Base-by-base conservation (phyloP, 148 eudicot species). In the Camellia lanceoleosa region DNA sequence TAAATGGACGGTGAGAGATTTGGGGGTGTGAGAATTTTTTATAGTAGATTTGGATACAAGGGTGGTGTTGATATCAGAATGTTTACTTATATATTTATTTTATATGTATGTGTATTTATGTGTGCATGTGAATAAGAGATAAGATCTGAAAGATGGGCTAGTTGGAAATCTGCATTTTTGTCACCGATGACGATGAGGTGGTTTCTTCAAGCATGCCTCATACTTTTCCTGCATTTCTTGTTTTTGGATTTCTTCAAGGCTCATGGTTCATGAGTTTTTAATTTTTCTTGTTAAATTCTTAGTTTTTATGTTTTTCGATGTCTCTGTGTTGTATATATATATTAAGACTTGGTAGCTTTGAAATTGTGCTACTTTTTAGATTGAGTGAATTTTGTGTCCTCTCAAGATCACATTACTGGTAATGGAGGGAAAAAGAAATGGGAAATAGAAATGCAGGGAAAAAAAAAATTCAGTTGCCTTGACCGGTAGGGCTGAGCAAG, bases 71-170 rank as follows among this genome's bases (percentile, higher is more conserved):
- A 76, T 74, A 13, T 74, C 19, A 51, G 49, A 30, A 74, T 41
- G 47, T 30, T 10, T 30, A 20, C 38, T 1, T 47, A 16, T 5
- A 62, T 63, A 23, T 8, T 12, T 58, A 42, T 30, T 30, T 30
- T 62, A 47, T 55, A 10, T 3, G 16, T 59, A 7, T 75, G 38
- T 8, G 18, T 68, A 8, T 78, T 10, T 51, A 30, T 30, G 38
- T 68, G 9, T 76, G 59, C 51, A 47, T 71, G 74, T 69, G 80
- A 44, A 55, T 62, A 59, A 51, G 68, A 47, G 64, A 62, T 63
- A 80, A 80, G 87, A 84, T 88, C 85, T 69, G 87, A 78, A 58
- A 51, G 87, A 74, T 69, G 38, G 1, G 19, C 66, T 81, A 56
- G 67, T 58, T 58, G 49, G 14, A 19, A 76, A 61, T 79, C 67